Evolutionary conservation across 148 eudicot genomes (phyloP).

Genomic region (Silene uniflora): DNA sequence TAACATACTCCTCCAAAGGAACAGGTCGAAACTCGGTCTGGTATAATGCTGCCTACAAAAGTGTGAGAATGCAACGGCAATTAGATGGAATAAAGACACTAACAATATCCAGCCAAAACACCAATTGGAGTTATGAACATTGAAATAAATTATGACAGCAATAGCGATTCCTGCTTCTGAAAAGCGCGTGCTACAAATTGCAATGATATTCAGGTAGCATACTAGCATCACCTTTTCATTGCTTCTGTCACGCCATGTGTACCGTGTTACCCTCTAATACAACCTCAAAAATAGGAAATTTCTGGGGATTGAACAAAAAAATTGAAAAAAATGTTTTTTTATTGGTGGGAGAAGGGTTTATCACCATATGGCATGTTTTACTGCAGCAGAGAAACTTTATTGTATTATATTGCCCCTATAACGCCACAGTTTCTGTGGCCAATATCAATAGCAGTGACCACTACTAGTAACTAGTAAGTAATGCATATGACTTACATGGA

Average conservation of each 20-base stretch:
- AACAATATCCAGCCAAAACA: slow-evolving; percentile 4
- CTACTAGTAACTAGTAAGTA: not conserved
- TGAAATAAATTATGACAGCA: not conserved
- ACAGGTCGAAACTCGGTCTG: slow-evolving; percentile 98
- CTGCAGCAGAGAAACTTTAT: not conserved
- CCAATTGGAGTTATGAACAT: not conserved
- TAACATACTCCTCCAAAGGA: slow-evolving; percentile 87
- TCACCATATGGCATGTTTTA: too few species aligned
- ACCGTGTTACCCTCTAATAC: too few species aligned
- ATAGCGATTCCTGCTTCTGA: not conserved
- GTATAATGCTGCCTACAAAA: slow-evolving; percentile 82
- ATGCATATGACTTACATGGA: slow-evolving; percentile 59
- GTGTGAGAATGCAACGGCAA: slow-evolving; percentile 12
- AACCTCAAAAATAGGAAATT: too few species aligned
- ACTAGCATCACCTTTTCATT: too few species aligned
- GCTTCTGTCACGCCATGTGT: too few species aligned
- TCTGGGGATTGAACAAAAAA: too few species aligned
- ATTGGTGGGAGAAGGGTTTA: too few species aligned
- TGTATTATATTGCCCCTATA: not conserved
- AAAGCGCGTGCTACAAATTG: not conserved
- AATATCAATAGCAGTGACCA: not conserved
- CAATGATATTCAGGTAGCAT: not conserved
- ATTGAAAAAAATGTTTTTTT: too few species aligned
- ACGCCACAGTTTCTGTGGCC: not conserved
- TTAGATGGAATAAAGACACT: not conserved